phyloP scores from a whole-genome alignment of 116 monocot species.

The Phalaenopsis hybrid region DNA sequence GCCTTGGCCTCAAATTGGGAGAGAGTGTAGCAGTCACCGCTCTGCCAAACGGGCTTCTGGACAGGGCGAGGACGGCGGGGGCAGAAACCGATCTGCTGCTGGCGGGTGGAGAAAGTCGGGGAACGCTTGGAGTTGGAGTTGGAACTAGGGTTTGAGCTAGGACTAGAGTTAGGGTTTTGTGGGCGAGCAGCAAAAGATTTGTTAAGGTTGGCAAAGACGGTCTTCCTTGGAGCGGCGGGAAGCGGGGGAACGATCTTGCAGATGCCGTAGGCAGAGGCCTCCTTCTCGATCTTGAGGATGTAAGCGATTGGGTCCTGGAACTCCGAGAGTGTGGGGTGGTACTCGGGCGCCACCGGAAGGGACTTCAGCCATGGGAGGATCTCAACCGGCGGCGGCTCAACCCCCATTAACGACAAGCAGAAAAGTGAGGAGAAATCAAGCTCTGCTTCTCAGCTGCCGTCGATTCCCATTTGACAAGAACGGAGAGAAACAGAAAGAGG shows the following conservation, averaged over 20 bases:
- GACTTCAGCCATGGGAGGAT: conserved; percentile 70
- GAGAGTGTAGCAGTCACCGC: conserved; percentile 72
- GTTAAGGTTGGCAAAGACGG: conserved; percentile 56
- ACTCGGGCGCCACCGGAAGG: conserved; percentile 81
- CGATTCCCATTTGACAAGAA: conserved; percentile 7
- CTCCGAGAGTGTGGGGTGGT: conserved; percentile 72
- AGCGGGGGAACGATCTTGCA: conserved; percentile 96
- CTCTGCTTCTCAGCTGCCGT: not conserved
- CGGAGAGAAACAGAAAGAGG: not conserved
- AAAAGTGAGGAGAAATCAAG: not conserved
- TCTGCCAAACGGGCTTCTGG: conserved; percentile 86
- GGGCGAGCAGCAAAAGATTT: conserved; percentile 55
- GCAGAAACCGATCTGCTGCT: conserved; percentile 93
- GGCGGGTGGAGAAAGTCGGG: conserved; percentile 70
- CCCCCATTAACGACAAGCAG: conserved; percentile 7
- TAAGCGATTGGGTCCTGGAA: conserved; percentile 89
- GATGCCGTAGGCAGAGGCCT: conserved; percentile 78
- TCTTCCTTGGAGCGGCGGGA: conserved; percentile 60
- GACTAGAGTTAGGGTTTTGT: not conserved
- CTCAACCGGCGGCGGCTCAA: conserved; percentile 24
- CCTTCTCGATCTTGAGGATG: conserved; percentile 81
- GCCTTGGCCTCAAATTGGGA: conserved; percentile 81
- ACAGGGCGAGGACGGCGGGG: conserved; percentile 78
- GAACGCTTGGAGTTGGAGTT: conserved; percentile 6
- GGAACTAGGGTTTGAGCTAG: not conserved